Percentiles rank a stretch among this genome's conserved stretches.
phyloP scores from a whole-genome alignment of 1,284 basidiomycete genomes.

The Sporisorium exsertum region DNA sequence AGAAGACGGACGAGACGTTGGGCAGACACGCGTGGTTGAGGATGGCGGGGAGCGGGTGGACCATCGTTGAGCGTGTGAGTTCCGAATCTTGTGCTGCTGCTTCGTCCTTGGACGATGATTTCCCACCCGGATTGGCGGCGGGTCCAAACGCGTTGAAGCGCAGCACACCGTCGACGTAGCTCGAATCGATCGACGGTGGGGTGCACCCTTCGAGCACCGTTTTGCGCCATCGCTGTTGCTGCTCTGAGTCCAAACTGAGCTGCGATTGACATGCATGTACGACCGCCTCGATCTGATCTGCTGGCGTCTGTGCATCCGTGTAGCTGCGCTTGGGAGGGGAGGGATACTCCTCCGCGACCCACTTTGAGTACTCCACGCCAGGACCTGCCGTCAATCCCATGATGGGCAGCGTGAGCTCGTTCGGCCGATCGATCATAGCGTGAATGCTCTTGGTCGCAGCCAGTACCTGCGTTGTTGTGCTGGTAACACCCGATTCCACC shows the following conservation, averaged over 20 bases:
- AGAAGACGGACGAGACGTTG: constrained; percentile 67
- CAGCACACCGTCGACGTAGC: constrained; percentile 67
- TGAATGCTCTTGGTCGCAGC: constrained; percentile 66
- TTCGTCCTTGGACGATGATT: constrained; percentile 18
- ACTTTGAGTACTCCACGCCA: constrained; percentile 42
- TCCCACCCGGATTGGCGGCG: constrained; percentile 52
- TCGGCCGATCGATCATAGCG: constrained; percentile 59
- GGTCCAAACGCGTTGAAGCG: constrained; percentile 69
- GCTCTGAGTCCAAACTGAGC: constrained; percentile 8
- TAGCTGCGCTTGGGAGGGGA: constrained; percentile 33
- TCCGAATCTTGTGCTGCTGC: constrained; percentile 29
- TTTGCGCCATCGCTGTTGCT: constrained; percentile 5
- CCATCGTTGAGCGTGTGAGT: constrained; percentile 63
- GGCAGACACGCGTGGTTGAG: constrained; percentile 68
- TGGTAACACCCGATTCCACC: constrained; percentile 59
- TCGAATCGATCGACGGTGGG: constrained; percentile 44
- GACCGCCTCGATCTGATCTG: constrained; percentile 16
- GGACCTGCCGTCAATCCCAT: constrained; percentile 67
- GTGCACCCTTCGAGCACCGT: constrained; percentile 19
- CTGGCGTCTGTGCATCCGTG: constrained; percentile 16
- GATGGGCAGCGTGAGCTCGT: constrained; percentile 53
- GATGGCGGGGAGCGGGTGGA: constrained; percentile 67
- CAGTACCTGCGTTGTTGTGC: constrained; percentile 66
- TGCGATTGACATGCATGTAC: constrained; percentile 12
- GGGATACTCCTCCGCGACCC: constrained; percentile 55